Evolutionary conservation across 768 basidiomycete genomes (phyloP), one percentile per base, ranked within the genome.

Genomic region (Chlorophyllum brunneum): DNA sequence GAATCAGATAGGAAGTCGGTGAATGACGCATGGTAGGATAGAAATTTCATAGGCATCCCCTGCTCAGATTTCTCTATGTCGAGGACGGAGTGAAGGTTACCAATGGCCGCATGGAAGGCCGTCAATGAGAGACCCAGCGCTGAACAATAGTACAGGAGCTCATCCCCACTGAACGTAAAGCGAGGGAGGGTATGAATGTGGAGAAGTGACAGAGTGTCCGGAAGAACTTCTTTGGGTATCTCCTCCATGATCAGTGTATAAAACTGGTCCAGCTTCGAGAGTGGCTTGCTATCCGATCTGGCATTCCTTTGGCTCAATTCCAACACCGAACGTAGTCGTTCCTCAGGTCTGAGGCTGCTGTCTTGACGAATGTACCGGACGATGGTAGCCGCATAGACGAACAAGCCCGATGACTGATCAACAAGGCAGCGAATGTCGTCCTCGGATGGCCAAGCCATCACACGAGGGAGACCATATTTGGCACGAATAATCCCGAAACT

Each of bases 401-500:
- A 49, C 1, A 49, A 13, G 1, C 38, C 48, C 7, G 9, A 10
- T 4, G 22, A 31, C 23, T 33, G 31, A 22, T 31, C 30, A 18
- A 42, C 31, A 10, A 51, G 27, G 1, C 22, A 4, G 4, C 16
- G 29, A 4, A 51, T 22, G 1, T 41, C 18, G 1, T n/a, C 15
- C 3, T 34, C 41, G 2, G 49, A 24, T 6, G 49, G 49, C 49
- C 49, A 51, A 10, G 23, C 5, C 1, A 33, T 15, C 5, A n/a
- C 22, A 6, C 20, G 2, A 9, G 33, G 48, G 20, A 60, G 38
- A 5, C 39, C 18, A 2, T 53, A 16, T 11, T 48, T 37, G 0
- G 24, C 36, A 1, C 43, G 56, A 26, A 57, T 58, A n/a, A 8
- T 30, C 11, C 18, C 15, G 46, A 61, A 59, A 4, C 51, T 38